Percentiles rank a stretch among this genome's conserved stretches.
Evolutionary conservation across 164 flowering plant species (phyloP).

Genomic region (Aristolochia californica): DNA sequence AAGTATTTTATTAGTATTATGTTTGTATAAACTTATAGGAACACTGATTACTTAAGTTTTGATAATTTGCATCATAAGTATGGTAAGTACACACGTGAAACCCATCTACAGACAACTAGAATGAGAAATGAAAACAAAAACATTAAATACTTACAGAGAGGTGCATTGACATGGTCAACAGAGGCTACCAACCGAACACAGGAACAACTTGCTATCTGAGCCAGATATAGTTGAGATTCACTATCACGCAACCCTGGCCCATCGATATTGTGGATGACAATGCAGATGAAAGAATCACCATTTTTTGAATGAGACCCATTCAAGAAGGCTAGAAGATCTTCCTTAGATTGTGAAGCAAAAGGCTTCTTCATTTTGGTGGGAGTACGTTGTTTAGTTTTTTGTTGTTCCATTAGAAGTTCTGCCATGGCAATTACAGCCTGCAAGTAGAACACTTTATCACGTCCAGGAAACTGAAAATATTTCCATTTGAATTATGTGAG

Average conservation of each 20-base stretch:
- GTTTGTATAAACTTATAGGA: too few relatives aligned
- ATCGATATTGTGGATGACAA: conserved; percentile 81
- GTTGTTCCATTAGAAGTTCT: conserved; percentile 61
- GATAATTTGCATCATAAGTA: too few relatives aligned
- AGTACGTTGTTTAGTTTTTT: conserved; percentile 34
- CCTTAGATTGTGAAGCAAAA: conserved; percentile 59
- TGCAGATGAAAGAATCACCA: conserved; percentile 46
- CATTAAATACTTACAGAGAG: conserved; percentile 52
- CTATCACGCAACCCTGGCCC: conserved; percentile 86
- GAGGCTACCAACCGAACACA: conserved; percentile 78
- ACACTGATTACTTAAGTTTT: too few relatives aligned
- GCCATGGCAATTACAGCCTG: conserved; percentile 65
- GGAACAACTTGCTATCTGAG: conserved; percentile 72
- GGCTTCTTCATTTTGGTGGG: conserved; percentile 47
- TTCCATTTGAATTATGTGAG: background rate
- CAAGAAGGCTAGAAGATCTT: conserved; percentile 65
- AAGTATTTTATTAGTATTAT: too few relatives aligned
- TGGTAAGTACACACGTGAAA: too few relatives aligned
- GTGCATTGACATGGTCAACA: conserved; percentile 85
- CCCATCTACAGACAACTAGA: too few relatives aligned
- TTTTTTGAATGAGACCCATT: conserved; percentile 42
- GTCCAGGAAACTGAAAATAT: background rate
- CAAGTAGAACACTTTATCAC: conserved; percentile 8
- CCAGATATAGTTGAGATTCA: conserved; percentile 78
- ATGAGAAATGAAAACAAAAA: too few relatives aligned